Percentiles rank a stretch among this genome's conserved stretches.
These are phyloP conservation scores for Spiromastix sp. DNA, from an alignment of 2,329 filamentous ascomycete species.

Conservation along the genomic window DNA sequence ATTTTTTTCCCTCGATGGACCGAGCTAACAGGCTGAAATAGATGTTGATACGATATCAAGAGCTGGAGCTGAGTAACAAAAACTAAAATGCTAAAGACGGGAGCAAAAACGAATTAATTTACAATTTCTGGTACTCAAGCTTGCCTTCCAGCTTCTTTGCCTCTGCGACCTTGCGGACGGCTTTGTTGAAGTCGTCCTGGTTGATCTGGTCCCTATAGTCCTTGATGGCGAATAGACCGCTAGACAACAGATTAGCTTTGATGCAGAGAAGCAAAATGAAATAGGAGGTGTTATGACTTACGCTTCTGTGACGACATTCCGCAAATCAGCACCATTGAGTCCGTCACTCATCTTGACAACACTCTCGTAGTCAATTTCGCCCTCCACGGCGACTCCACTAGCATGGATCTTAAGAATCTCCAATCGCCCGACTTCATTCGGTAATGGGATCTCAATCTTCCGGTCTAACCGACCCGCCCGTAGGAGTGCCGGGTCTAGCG, in stretches of 20 bases:
- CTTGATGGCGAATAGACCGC: constrained; percentile 94
- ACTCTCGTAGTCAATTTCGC: constrained; percentile 96
- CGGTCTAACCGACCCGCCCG: constrained; percentile 86
- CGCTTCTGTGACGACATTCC: constrained; percentile 98
- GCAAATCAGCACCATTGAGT: constrained; percentile 90
- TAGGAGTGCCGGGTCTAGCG: constrained; percentile 79
- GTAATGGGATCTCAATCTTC: constrained; percentile 95
- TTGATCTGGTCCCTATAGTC: constrained; percentile 93
- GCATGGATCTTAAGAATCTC: constrained; percentile 99
- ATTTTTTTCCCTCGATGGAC: no score
- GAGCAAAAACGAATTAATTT: no score
- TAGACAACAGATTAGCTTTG: constrained; percentile 24
- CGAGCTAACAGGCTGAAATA: no score
- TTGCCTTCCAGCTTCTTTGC: constrained; percentile 98
- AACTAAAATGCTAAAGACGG: no score
- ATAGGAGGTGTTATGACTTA: constrained; percentile 42
- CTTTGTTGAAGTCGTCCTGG: constrained; percentile 99
- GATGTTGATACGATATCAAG: no score
- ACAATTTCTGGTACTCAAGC: constrained; percentile 94
- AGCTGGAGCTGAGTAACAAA: no score
- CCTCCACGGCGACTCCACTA: constrained; percentile 73
- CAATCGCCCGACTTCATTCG: constrained; percentile 89
- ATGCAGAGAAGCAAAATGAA: background rate
- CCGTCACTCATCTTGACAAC: constrained; percentile 99
- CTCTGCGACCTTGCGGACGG: constrained; percentile 92